These are phyloP conservation scores for Anaeramoeba flamelloides DNA, from an alignment of 78 protist species.

Conservation along the genomic window DNA sequence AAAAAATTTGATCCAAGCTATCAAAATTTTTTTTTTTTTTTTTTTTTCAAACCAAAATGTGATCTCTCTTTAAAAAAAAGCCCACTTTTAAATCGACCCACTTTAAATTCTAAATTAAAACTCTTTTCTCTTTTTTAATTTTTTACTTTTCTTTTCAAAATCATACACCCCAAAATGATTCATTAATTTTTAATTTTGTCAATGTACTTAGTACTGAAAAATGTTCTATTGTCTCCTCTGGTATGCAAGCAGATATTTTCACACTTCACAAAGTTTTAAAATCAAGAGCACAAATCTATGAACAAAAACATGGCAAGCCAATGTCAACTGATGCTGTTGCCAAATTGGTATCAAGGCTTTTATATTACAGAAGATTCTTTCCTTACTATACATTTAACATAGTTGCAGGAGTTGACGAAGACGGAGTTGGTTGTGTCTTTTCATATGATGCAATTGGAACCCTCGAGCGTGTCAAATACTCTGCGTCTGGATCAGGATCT, in stretches of 20 bases:
- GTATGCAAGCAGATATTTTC: constrained; percentile 73
- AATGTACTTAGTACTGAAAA: constrained; percentile 33
- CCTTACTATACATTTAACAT: constrained; percentile 87
- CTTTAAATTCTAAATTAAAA: background rate
- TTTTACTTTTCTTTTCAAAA: background rate
- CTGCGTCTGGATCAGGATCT: constrained; percentile 59
- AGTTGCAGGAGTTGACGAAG: constrained; percentile 66
- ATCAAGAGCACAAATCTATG: constrained; percentile 21
- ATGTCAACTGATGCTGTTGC: constrained; percentile 58
- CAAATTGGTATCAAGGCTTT: constrained; percentile 69
- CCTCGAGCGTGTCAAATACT: constrained; percentile 39
- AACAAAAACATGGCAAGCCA: constrained; percentile 44
- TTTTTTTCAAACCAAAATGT: background rate
- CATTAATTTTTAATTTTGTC: background rate
- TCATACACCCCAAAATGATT: too few species aligned
- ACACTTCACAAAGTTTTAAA: constrained; percentile 55
- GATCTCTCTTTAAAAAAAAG: background rate
- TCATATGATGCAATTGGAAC: constrained; percentile 88
- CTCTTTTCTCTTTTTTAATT: too few species aligned
- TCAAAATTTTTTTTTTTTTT: constrained; percentile 3
- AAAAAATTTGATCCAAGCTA: too few species aligned
- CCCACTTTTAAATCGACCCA: background rate
- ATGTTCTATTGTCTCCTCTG: constrained; percentile 61
- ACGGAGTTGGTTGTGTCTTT: constrained; percentile 65
- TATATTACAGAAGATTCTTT: constrained; percentile 88